Evolutionary conservation across 2,329 filamentous ascomycete genomes (phyloP), one percentile per base, ranked within the genome.

Genomic region (Metarhizium guizhouense): DNA sequence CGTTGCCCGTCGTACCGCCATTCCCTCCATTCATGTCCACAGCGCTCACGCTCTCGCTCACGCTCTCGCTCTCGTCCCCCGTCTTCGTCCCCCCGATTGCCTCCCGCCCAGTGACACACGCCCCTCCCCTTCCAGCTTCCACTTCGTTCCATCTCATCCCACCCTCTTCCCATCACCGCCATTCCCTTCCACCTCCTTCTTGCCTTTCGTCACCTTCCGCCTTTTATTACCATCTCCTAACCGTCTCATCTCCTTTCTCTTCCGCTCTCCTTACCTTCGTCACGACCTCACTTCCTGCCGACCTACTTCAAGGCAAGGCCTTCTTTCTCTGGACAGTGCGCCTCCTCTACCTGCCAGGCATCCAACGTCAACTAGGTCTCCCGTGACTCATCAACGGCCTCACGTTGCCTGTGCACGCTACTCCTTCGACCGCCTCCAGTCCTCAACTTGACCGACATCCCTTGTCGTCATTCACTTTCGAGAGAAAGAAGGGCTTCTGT

Each of bases 301-400:
- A 34, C 47, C 51, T 58, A 16, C 51, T 63, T 63, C 61, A 58
- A 61, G 65, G 67, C 53, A 66, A 65, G 60, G 65, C 66, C 66
- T 70, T 66, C 67, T 67, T 65, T 65, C 67, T 66, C 64, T 70
- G 64, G 63, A 68, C 64, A 64, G 68, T 71, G 63, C 65, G 59
- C 61, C 61, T 62, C 61, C 62, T 56, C 59, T 57, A 53, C 60
- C 54, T 48, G 20, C 45, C 45, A 48, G 45, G 45, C 45, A 16
- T 30, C 45, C 45, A 48, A 48, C 45, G 45, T 48, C 20, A 25
- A 47, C 25, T n/a, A 29, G 45, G 42, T 13, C 45, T 29, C 13
- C 45, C 45, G 45, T 48, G 25, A 48, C 45, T 13, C 45, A 57
- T 58, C 54, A 53, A 58, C 56, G 54, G 55, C 57, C 57, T 58